Percentiles rank a stretch among this genome's conserved stretches.
These are phyloP conservation scores for Paracoccidioides brasiliensis DNA, from an alignment of 2,329 filamentous ascomycete genomes.

Conservation along the genomic window DNA sequence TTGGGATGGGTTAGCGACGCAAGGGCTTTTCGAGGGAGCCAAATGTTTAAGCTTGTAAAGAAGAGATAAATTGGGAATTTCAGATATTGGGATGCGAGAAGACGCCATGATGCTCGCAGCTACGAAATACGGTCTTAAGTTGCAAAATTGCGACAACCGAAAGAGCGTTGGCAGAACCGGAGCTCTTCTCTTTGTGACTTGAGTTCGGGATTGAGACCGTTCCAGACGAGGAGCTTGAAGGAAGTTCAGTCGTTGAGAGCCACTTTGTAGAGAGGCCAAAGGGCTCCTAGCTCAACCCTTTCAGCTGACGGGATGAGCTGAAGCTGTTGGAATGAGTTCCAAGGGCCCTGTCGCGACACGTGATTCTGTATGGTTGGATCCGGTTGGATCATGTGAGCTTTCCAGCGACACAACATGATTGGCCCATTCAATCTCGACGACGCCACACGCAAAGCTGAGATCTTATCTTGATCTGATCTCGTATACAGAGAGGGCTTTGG, in stretches of 20 bases:
- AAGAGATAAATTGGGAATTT: slow-evolving; percentile 35
- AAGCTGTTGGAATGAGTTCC: not conserved
- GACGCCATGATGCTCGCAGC: slow-evolving; percentile 1
- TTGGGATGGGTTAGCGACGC: slow-evolving; percentile 32
- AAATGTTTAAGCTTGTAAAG: slow-evolving; percentile 53
- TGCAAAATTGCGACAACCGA: not conserved
- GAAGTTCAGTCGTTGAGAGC: not conserved
- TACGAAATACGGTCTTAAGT: not conserved
- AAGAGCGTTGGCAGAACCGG: not conserved
- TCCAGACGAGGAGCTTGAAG: not conserved
- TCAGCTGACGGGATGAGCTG: too few species aligned
- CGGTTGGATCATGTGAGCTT: not conserved
- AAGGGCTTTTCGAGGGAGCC: slow-evolving; percentile 14
- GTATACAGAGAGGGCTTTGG: not conserved
- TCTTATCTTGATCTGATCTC: slow-evolving; percentile 1
- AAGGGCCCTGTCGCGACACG: too few species aligned
- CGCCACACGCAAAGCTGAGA: not conserved
- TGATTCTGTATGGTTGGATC: too few species aligned
- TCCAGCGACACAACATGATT: not conserved
- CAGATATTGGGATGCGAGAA: slow-evolving; percentile 11
- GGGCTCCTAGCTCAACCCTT: too few species aligned
- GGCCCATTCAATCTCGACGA: not conserved
- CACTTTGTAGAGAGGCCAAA: not conserved
- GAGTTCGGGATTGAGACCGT: not conserved
- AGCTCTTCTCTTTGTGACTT: not conserved